Evolutionary conservation across 345 rosid genomes (phyloP), one percentile per base, ranked within the genome.

Genomic region (Durio zibethinus): DNA sequence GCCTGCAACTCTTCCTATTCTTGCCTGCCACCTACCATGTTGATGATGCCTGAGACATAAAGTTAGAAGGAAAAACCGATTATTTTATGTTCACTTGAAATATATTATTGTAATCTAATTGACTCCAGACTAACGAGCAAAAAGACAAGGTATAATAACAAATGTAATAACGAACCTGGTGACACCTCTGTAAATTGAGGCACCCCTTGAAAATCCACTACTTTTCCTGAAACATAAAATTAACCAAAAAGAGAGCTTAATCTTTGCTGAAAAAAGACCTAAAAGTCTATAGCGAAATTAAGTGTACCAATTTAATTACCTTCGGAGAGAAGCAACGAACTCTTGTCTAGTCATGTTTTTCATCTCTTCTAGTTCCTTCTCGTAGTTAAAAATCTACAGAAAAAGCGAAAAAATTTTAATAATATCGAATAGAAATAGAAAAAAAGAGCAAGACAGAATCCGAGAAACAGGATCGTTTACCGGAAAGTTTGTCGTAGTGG

Each of bases 11-110:
- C 99, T 87, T 11, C 99, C 99, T 0, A 95, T 95, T 72, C 99
- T 89, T 42, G 99, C 99, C 78, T 95, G 99, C 98, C 99, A 95
- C 73, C 99, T 78, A 73, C 99, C 98, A 66, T 95, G 99, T 82
- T 95, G 99, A 88, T 95, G 98, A 75, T 95, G 99, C 85, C 98
- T 94, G 76, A 81, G 59, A 75, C 54, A 29, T 52, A 25, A 31
- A 81, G 40, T 67, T 14, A 27, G 1, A 42, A 54, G 15, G n/a
- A 45, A 27, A 5, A 52, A 14, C 3, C 15, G 3, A 66, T 16
- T 76, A 33, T 47, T 43, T 66, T 42, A 42, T 23, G 33, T 54
- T 73, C 31, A 7, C 5, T 50, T 53, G 36, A 71, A 33, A 31
- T 31, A 61, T 31, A 10, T 3, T 43, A 48, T 1, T 43, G 15